Base-by-base conservation (phyloP, 208 protist genomes). In the Crithidia sp. region DNA sequence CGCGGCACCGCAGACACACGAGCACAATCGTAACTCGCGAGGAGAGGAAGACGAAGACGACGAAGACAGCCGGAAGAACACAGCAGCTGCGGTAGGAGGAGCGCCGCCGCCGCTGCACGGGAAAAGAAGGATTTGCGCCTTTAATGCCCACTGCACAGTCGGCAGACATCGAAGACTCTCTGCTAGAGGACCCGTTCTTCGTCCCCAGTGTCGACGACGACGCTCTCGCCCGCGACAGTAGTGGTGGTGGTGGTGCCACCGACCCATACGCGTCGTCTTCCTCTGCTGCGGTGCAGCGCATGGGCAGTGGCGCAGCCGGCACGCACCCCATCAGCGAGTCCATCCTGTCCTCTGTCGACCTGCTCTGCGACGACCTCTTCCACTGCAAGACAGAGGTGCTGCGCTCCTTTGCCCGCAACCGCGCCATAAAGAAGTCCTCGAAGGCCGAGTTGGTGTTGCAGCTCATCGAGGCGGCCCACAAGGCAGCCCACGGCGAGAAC, bases 351-450 rank as follows among this genome's bases (percentile, higher is more conserved):
- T 70, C 83, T 7, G 85, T 95, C 54, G 93, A 97, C 67, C 81
- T 95, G 70, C 82, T 97, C 36, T 95, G 90, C 66, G 93, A 97
- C 67, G 93, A 97, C 64, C 73, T 97, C 53, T 95, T 93, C 54
- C 89, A 88, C 61, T 95, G 90, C 70, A 95, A 95, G 62, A 92
- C 86, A 7, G 84, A 90, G 41, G 93, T 97, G 8, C 71, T 97
- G 50, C 82, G 83, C 40, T 85, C 77, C 37, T 97, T 95, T 67
- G 85, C 89, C 14, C 88, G 93, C 2, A 93, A 85, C 16, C 84
- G 90, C 19, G 65, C 78, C 7, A 68, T 94, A 4, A 61, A 58
- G 7, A 76, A 74, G 2, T 44, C 49, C 28, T 86, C 47, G 36
- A 97, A 97, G 72, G 81, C 83, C 7, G 89, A 95, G 55, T 61